phyloP scores from a whole-genome alignment of 31 red algal genomes.

The Asparagopsis taxiformis region DNA sequence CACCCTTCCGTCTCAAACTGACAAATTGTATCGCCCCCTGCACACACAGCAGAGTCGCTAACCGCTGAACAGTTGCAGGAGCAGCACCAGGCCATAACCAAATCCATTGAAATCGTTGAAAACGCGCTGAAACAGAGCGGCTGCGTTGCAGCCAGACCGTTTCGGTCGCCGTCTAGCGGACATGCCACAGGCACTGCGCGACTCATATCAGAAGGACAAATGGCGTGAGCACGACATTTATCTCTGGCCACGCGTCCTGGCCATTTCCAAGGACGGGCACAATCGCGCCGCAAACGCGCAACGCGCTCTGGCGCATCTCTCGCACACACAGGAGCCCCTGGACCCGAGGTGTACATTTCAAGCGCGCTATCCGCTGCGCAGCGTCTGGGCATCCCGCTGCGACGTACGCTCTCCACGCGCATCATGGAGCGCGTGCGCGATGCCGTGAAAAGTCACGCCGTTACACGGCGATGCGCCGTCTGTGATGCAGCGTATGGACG shows the following conservation, averaged over 20 bases:
- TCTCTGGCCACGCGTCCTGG: slow-evolving; percentile 55
- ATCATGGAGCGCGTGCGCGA: no score
- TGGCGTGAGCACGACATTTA: slow-evolving; percentile 58
- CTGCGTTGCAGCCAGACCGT: slow-evolving; percentile 54
- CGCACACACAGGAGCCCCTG: slow-evolving; percentile 10
- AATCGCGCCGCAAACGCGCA: slow-evolving; percentile 37
- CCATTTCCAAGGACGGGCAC: slow-evolving; percentile 35
- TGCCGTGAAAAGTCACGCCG: no score
- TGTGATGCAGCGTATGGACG: no score
- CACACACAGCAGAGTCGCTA: no score
- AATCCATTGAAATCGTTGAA: slow-evolving; percentile 42
- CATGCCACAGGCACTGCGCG: slow-evolving; percentile 62
- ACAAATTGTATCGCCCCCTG: no score
- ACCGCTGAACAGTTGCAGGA: slow-evolving; percentile 19
- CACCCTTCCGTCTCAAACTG: no score
- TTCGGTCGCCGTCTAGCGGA: slow-evolving; percentile 55
- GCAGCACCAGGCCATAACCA: slow-evolving; percentile 27
- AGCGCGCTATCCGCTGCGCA: slow-evolving; percentile 7
- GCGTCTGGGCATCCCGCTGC: slow-evolving; percentile 28
- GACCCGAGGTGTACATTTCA: background rate
- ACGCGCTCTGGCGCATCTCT: slow-evolving; percentile 15
- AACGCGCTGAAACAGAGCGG: slow-evolving; percentile 15
- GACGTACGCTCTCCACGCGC: no score
- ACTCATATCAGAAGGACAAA: slow-evolving; percentile 38
- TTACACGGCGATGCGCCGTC: slow-evolving; percentile 32